These are phyloP conservation scores for Teratosphaeria nubilosa DNA, from an alignment of 2,329 filamentous ascomycete species.

Conservation along the genomic window DNA sequence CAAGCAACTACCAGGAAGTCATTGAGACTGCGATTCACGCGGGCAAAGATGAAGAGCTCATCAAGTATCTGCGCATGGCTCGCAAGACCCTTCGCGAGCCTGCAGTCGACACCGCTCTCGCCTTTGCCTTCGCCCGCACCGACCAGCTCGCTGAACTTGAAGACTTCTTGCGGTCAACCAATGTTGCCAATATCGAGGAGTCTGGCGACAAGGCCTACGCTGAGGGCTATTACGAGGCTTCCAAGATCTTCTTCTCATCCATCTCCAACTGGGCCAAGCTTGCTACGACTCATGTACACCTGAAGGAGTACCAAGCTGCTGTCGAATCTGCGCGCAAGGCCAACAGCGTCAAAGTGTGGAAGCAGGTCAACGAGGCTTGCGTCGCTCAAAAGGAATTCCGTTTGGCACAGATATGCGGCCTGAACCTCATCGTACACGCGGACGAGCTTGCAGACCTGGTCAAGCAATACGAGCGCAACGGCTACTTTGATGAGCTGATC, in stretches of 20 bases:
- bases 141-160: conserved; percentile 89
- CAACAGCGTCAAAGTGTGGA: conserved; percentile 99
- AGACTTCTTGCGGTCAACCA: conserved; percentile 86
- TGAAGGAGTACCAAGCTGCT: conserved; percentile 92
- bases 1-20: conserved; percentile 87
- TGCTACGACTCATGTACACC: conserved; percentile 92
- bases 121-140: conserved; percentile 85
- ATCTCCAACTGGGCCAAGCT: conserved; percentile 99
- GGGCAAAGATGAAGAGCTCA: conserved; percentile 93
- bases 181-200: conserved; percentile 91
- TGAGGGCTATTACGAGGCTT: conserved; percentile 87
- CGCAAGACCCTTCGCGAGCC: conserved; percentile 93
- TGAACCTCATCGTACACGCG: conserved; percentile 94
- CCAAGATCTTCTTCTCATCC: conserved; percentile 97
- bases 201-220: conserved; percentile 97
- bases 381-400: conserved; percentile 98
- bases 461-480: conserved; percentile 91
- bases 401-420: conserved; percentile 94
- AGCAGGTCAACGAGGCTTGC: conserved; percentile 93
- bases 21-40: conserved; percentile 93
- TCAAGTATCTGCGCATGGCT: conserved; percentile 95
- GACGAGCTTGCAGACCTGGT: conserved; percentile 89
- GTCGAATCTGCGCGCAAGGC: conserved; percentile 97
- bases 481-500: conserved; percentile 98
- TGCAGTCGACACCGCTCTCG: conserved; percentile 83